Evolutionary conservation across 1,284 basidiomycete genomes (phyloP).

Genomic region (Mycena sp.): DNA sequence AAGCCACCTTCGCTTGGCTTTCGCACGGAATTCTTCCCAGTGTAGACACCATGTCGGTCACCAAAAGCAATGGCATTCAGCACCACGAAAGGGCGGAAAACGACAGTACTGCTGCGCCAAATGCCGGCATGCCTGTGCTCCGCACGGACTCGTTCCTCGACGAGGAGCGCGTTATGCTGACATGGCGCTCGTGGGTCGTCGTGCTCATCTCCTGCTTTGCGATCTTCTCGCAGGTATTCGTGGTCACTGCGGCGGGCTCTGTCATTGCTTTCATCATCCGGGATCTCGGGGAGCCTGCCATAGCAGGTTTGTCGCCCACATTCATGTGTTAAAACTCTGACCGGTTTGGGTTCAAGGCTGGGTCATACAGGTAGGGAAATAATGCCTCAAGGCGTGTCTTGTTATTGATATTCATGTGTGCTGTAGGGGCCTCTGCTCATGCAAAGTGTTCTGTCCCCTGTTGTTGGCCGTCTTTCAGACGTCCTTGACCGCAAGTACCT

Average conservation of each 20-base stretch:
- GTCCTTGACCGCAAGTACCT: slow-evolving; percentile 32
- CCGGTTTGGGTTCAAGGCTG: too few species aligned
- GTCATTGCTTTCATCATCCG: slow-evolving; percentile 30
- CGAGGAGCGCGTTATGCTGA: slow-evolving; percentile 21
- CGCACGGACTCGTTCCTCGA: slow-evolving; percentile 26
- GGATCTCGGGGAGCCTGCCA: slow-evolving; percentile 26
- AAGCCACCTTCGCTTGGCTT: too few species aligned
- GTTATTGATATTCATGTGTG: not conserved
- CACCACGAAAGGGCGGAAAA: too few species aligned
- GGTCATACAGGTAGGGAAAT: slow-evolving; percentile 25
- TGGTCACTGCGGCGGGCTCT: slow-evolving; percentile 23
- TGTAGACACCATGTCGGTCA: too few species aligned
- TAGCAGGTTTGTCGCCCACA: slow-evolving; percentile 21
- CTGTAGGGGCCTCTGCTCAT: slow-evolving; percentile 30
- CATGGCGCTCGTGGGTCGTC: slow-evolving; percentile 30
- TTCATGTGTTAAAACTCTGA: too few species aligned
- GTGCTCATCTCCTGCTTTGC: slow-evolving; percentile 28
- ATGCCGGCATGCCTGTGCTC: not conserved
- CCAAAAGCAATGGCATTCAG: too few species aligned
- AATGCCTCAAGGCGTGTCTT: not conserved
- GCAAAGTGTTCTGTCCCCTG: slow-evolving; percentile 27
- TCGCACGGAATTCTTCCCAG: too few species aligned
- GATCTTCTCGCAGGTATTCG: slow-evolving; percentile 25
- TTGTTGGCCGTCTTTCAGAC: slow-evolving; percentile 29
- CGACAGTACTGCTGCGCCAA: too few species aligned